Conservation (phyloP, 1,284 basidiomycete species). For the Sphagnurus paluster region DNA sequence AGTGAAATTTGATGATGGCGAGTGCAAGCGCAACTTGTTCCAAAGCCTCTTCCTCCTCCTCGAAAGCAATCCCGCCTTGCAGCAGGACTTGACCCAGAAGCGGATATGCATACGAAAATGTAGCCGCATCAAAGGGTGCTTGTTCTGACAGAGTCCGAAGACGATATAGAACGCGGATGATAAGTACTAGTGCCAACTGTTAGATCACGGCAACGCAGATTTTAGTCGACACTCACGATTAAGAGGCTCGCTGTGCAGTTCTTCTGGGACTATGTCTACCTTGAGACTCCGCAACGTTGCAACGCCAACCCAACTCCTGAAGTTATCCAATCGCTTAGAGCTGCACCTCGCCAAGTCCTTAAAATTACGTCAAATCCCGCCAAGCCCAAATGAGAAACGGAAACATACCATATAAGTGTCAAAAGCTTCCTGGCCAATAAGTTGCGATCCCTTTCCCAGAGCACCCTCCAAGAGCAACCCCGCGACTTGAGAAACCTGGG, state of each 20-base stretch:
- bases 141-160: constrained; percentile 84
- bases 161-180: constrained; percentile 87
- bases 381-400: constrained; percentile 2
- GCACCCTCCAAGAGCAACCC: constrained; percentile 66
- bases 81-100: constrained; percentile 74
- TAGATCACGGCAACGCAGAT: not conserved
- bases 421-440: constrained; percentile 67
- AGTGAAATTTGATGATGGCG: constrained; percentile 87
- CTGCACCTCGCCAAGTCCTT: constrained; percentile 68
- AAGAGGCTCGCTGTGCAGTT: constrained; percentile 72
- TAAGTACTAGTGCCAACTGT: constrained; percentile 54
- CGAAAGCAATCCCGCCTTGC: constrained; percentile 67
- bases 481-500: constrained; percentile 58
- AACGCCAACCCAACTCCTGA: constrained; percentile 74
- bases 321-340: constrained; percentile 70
- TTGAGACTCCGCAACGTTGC: constrained; percentile 77
- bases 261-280: constrained; percentile 68
- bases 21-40: constrained; percentile 89
- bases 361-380: not conserved
- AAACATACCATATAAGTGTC: constrained; percentile 74
- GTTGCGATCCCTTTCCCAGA: constrained; percentile 53
- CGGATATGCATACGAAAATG: constrained; percentile 83
- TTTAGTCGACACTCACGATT: constrained; percentile 46
- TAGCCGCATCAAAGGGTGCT: constrained; percentile 80
- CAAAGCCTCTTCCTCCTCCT: constrained; percentile 78